A percentile compares a stretch with the other conserved stretches of the same genome.
These are phyloP conservation scores for Infundibulicybe gibba DNA, from an alignment of 768 basidiomycete species.

Conservation along the genomic window DNA sequence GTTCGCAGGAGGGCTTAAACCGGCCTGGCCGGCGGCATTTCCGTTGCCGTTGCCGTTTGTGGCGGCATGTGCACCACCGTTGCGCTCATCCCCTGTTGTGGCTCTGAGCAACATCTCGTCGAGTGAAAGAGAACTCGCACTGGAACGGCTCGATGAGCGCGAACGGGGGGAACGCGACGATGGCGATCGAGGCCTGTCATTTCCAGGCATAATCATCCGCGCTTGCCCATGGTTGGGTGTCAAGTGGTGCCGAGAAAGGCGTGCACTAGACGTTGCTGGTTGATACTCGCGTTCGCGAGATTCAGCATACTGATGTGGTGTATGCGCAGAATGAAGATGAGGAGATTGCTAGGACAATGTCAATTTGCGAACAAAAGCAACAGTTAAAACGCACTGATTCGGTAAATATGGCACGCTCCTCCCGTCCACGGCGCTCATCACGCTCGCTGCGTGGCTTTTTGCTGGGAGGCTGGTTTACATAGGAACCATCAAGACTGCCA, in stretches of 20 bases:
- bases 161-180: conserved; percentile 16
- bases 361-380: conserved; percentile 1
- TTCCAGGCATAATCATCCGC: conserved; percentile 16
- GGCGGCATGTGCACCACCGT: neutral
- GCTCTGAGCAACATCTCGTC: conserved; percentile 44
- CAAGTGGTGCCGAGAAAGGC: neutral
- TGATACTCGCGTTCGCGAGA: conserved; percentile 2
- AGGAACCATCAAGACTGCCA: conserved; percentile 30
- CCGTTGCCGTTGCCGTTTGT: conserved; percentile 3
- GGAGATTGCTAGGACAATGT: conserved; percentile 6
- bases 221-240: conserved; percentile 5
- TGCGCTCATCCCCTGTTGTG: conserved; percentile 21
- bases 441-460: conserved; percentile 44
- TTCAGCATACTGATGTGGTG: conserved; percentile 6
- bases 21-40: conserved; percentile 1
- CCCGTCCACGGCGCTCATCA: conserved; percentile 23
- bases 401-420: conserved; percentile 20
- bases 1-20: neutral
- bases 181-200: conserved; percentile 4
- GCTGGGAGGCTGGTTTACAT: conserved; percentile 37
- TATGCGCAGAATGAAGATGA: neutral
- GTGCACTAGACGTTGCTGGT: neutral
- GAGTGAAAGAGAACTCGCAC: conserved; percentile 32
- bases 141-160: conserved; percentile 30
- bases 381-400: conserved; percentile 22